phyloP scores from a whole-genome alignment of 306 rosid species.

The Castanopsis chinensis region DNA sequence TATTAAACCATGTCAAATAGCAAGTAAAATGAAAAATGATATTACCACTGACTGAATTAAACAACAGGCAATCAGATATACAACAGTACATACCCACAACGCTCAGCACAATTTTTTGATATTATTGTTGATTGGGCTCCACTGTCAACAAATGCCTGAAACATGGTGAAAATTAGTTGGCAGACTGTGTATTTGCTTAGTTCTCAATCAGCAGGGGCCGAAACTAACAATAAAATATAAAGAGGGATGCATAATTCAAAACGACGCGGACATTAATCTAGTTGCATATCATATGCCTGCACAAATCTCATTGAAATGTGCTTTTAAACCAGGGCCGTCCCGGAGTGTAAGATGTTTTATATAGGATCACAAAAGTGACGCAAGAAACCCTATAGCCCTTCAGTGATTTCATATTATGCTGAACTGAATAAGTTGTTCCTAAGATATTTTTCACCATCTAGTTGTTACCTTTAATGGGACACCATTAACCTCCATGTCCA shows the following conservation, averaged over 20 bases:
- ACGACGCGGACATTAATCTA: not conserved
- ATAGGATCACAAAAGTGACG: constrained; percentile 6
- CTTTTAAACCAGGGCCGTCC: not conserved
- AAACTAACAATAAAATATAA: not conserved
- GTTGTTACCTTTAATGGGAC: constrained; percentile 82
- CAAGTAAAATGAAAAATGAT: constrained; percentile 7
- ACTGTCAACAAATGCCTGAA: constrained; percentile 98
- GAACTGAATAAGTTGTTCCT: constrained; percentile 19
- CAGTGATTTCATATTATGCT: constrained; percentile 3
- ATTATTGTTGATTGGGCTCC: constrained; percentile 99
- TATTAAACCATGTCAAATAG: constrained; percentile 11
- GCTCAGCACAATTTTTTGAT: constrained; percentile 96
- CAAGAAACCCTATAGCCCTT: constrained; percentile 5
- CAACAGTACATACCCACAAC: constrained; percentile 71
- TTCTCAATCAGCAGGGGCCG: not conserved
- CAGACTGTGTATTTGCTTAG: constrained; percentile 2
- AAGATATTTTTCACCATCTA: constrained; percentile 6
- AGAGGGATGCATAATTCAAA: constrained; percentile 12
- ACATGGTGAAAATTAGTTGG: constrained; percentile 12
- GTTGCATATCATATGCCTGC: not conserved
- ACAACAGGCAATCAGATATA: constrained; percentile 14
- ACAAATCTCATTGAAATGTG: not conserved
- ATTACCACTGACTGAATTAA: not conserved
- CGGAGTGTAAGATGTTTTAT: not conserved
- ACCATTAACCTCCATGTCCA: constrained; percentile 98